phyloP scores from a whole-genome alignment of 2,329 filamentous ascomycete species.

The Penicillium fuscoglaucum region DNA sequence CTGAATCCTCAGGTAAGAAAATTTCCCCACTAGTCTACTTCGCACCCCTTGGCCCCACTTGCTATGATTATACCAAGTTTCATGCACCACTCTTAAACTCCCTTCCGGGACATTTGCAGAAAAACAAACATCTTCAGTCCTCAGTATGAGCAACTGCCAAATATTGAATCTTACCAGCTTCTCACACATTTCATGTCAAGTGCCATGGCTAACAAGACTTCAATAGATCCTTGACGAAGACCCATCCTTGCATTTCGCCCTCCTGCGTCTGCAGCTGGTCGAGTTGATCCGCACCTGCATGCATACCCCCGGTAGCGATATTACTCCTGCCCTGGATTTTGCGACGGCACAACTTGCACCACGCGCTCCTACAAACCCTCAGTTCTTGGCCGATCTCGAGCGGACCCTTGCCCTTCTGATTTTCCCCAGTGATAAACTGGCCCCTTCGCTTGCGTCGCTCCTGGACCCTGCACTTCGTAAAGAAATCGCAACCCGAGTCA shows the following conservation, averaged over 20 bases:
- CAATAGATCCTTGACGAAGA: slow-evolving; percentile 81
- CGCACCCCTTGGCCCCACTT: slow-evolving; percentile 32
- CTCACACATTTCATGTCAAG: slow-evolving; percentile 14
- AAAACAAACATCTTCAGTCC: slow-evolving; percentile 73
- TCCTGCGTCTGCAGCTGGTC: slow-evolving; percentile 87
- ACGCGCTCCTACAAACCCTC: slow-evolving; percentile 74
- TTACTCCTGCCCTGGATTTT: slow-evolving; percentile 78
- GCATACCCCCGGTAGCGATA: slow-evolving; percentile 65
- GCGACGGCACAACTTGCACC: slow-evolving; percentile 85
- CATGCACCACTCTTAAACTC: slow-evolving; percentile 99
- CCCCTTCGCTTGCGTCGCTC: slow-evolving; percentile 71
- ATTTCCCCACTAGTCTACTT: slow-evolving; percentile 8
- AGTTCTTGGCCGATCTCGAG: slow-evolving; percentile 84
- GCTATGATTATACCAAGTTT: slow-evolving; percentile 93
- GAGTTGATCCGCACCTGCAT: slow-evolving; percentile 84
- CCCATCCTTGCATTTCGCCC: slow-evolving; percentile 79
- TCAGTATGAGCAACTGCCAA: slow-evolving; percentile 70
- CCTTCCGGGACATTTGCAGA: slow-evolving; percentile 83
- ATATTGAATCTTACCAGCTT: slow-evolving; percentile 15
- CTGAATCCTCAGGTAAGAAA: slow-evolving; percentile 83
- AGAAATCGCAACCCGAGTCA: slow-evolving; percentile 83
- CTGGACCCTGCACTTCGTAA: slow-evolving; percentile 77
- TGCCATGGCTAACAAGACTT: slow-evolving; percentile 26
- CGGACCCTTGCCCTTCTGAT: slow-evolving; percentile 90
- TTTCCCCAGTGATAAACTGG: slow-evolving; percentile 77